Evolutionary conservation across 371 early-diverging fungal species (phyloP), one percentile per base, ranked within the genome.

Genomic region (Mortierella polycephala): DNA sequence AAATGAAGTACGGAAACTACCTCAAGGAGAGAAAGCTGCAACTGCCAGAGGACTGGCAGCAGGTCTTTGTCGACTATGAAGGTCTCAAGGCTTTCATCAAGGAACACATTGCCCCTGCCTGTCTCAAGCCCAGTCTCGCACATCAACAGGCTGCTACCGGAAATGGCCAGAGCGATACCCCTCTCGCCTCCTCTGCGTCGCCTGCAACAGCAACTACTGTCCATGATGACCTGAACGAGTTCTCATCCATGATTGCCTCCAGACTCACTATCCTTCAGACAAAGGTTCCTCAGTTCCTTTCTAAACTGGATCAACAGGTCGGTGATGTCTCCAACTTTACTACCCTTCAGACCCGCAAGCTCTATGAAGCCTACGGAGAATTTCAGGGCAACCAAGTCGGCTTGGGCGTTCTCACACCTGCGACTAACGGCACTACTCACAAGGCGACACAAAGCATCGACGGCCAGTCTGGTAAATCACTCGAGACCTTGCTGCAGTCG

Each of bases 1-100:
- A 13, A 18, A 93, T 93, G 94, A 93, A 93, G 83, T 93, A 91
- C 84, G 93, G 92, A 45, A 87, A 86, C 55, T 92, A 90, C 71
- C 84, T 91, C 49, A 75, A 83, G 21, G 92, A 91, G 83, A 85
- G 90, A 54, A 88, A 86, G 67, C 71, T 64, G 18, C 84, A 85
- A 57, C 82, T 92, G 18, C 92, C 93, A 0, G 72, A 42, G 46
- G 83, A 84, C 7, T 93, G 91, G 87, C 86, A 85, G 55, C 68
- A 72, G 10, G 69, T 87, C 67, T 91, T 88, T 74, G 81, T 93
- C 73, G 86, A 89, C 69, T 93, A 93, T 66, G 82, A 76, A 7
- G 69, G 59, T 37, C 84, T 93, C 47, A 92, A 93, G 79, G n/a
- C 39, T 13, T 86, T 87, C 54, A 83, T 93, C 75, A 92, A 93